A percentile compares a stretch with the other conserved stretches of the same genome.
Evolutionary conservation across 2,329 filamentous ascomycete species (phyloP).

Genomic region (Aspergillus viridinutans): DNA sequence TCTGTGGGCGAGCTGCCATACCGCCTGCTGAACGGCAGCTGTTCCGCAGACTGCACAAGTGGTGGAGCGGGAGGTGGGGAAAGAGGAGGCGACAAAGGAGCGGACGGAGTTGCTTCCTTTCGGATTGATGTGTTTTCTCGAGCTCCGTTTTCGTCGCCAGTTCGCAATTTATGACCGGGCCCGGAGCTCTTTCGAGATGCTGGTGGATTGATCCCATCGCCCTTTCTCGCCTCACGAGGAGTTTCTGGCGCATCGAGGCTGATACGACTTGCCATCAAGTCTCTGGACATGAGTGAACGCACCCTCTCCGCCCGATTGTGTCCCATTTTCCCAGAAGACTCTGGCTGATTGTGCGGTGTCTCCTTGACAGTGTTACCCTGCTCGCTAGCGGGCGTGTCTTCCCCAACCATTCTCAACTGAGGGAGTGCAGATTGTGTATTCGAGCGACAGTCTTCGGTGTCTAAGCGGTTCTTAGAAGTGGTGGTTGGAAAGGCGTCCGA

Average conservation of each 20-base stretch:
- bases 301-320: conserved; percentile 22
- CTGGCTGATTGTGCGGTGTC: conserved; percentile 3
- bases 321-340: conserved; percentile 11
- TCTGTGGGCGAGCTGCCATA: conserved; percentile 15
- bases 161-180: background rate
- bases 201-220: background rate
- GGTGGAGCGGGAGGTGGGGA: conserved; percentile 22
- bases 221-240: background rate
- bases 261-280: conserved; percentile 23
- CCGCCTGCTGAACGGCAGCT: conserved; percentile 8
- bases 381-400: background rate
- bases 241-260: conserved; percentile 10
- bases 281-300: conserved; percentile 24
- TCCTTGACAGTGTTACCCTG: background rate
- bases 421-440: background rate
- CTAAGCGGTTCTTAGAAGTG: background rate
- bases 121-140: conserved; percentile 6
- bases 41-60: conserved; percentile 10
- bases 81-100: conserved; percentile 24
- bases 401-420: background rate
- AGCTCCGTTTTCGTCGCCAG: conserved; percentile 7
- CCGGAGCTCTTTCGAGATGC: background rate
- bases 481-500: background rate
- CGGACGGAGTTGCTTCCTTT: conserved; percentile 18
- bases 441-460: background rate